Evolutionary conservation across 441 rosid genomes (phyloP).

Genomic region (Croton setiger): DNA sequence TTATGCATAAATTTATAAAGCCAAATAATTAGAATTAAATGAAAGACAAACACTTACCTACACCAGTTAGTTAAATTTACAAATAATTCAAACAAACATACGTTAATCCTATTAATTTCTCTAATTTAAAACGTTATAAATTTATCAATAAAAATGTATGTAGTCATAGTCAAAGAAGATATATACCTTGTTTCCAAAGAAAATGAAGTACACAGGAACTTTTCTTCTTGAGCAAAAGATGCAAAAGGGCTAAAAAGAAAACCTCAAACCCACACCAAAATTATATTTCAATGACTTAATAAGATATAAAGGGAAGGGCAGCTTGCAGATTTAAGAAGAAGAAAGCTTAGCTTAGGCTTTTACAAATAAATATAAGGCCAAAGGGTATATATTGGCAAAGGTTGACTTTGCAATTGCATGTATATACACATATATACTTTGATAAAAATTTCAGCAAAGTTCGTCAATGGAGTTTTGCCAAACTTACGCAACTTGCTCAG

Average conservation of each 20-base stretch:
- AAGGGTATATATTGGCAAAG: not conserved
- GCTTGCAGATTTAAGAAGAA: constrained; percentile 17
- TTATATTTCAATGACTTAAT: not conserved
- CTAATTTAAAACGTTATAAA: no score
- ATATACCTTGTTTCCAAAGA: constrained; percentile 28
- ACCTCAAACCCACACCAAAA: constrained; percentile 18
- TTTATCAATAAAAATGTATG: not conserved
- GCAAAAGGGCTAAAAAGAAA: constrained; percentile 14
- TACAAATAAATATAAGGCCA: not conserved
- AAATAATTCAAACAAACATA: no score
- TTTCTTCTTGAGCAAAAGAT: constrained; percentile 40
- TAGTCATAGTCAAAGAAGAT: not conserved
- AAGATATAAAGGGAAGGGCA: not conserved
- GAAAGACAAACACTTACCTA: no score
- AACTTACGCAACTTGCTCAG: constrained; percentile 34
- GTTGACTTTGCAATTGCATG: constrained; percentile 34
- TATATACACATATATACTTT: constrained; percentile 18
- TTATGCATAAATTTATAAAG: no score
- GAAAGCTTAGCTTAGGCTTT: constrained; percentile 4
- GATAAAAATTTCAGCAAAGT: constrained; percentile 30
- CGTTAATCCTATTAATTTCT: no score
- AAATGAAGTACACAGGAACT: constrained; percentile 16
- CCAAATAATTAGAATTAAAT: no score
- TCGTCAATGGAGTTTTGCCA: constrained; percentile 39
- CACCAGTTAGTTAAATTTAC: no score